Percentiles rank a stretch among this genome's conserved stretches.
phyloP scores from a whole-genome alignment of 495 filamentous ascomycete genomes.

The Parathielavia appendiculata region DNA sequence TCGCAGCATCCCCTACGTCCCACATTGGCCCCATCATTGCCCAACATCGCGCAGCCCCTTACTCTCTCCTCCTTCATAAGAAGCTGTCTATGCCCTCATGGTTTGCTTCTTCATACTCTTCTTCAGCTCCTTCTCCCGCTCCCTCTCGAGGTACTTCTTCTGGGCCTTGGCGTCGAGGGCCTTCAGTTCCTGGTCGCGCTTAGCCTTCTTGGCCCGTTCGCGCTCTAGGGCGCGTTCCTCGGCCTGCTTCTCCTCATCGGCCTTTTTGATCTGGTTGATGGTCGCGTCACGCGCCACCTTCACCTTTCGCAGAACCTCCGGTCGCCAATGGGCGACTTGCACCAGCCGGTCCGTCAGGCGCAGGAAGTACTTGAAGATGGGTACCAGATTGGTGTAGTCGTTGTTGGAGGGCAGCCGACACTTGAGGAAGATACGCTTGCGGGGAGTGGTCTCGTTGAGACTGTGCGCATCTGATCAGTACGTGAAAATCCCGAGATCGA shows the following conservation, averaged over 20 bases:
- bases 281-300: constrained; percentile 74
- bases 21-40: too few relatives aligned
- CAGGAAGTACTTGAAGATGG: constrained; percentile 77
- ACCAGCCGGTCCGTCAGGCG: constrained; percentile 79
- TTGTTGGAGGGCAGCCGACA: constrained; percentile 63
- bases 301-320: constrained; percentile 83
- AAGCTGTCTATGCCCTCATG: constrained; percentile 35
- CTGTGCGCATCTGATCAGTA: constrained; percentile 37
- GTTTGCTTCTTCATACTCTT: constrained; percentile 68
- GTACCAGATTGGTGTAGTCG: constrained; percentile 60
- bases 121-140: constrained; percentile 75
- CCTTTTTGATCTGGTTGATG: constrained; percentile 70
- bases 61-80: not conserved
- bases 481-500: not conserved
- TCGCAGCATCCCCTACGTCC: too few relatives aligned
- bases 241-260: constrained; percentile 85
- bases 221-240: constrained; percentile 75
- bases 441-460: constrained; percentile 75
- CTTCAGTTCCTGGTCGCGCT: constrained; percentile 78
- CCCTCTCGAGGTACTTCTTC: constrained; percentile 89
- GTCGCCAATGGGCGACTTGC: constrained; percentile 71
- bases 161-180: constrained; percentile 87
- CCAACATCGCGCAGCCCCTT: too few relatives aligned
- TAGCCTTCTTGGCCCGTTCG: constrained; percentile 86
- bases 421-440: constrained; percentile 79